Conservation (phyloP, 345 rosid genomes). For the Camelina laxa region DNA sequence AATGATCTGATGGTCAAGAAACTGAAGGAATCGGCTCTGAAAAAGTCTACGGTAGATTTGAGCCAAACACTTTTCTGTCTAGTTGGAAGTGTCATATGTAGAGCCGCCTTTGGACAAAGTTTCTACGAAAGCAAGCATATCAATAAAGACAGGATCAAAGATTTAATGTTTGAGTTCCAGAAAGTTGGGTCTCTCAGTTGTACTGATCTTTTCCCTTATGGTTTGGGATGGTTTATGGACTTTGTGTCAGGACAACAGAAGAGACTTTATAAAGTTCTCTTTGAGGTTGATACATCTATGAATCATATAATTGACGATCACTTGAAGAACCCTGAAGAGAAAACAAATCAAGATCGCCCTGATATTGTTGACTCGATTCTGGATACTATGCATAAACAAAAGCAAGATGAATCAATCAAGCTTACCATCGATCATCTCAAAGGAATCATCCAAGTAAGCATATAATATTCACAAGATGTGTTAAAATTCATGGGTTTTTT, state of each 20-base stretch:
- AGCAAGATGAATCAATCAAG: constrained; percentile 13
- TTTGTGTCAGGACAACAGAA: background rate
- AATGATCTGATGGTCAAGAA: constrained; percentile 29
- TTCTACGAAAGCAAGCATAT: background rate
- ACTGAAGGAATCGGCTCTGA: constrained; percentile 19
- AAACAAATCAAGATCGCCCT: constrained; percentile 20
- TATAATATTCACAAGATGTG: background rate
- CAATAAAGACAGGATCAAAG: background rate
- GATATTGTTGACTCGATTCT: constrained; percentile 30
- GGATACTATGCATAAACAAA: background rate
- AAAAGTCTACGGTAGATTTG: constrained; percentile 13
- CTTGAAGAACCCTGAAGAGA: background rate
- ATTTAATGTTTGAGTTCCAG: background rate
- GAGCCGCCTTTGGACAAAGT: constrained; percentile 4
- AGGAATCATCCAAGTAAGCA: constrained; percentile 29
- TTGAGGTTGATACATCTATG: background rate
- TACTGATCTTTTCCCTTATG: constrained; percentile 12
- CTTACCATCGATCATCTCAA: constrained; percentile 35
- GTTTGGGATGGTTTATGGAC: constrained; percentile 13
- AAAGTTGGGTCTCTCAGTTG: background rate
- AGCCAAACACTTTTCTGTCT: constrained; percentile 13
- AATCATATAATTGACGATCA: constrained; percentile 24
- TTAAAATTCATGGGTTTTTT: background rate
- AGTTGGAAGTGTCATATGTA: background rate
- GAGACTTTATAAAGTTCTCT: background rate